phyloP scores from a whole-genome alignment of 2,329 filamentous ascomycete species.

The Sclerotinia borealis region DNA sequence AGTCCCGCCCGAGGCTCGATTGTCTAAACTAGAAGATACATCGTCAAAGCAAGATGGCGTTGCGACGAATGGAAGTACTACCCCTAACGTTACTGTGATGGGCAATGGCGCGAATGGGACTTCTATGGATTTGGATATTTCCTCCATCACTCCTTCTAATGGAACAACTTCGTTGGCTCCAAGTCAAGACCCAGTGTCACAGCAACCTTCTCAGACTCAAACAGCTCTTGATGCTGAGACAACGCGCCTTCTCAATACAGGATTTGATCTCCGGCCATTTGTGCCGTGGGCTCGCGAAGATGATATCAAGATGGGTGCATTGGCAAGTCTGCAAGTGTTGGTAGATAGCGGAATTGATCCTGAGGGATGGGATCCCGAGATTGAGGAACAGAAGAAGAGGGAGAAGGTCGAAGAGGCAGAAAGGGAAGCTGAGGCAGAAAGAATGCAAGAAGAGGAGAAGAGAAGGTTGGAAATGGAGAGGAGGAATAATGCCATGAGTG shows the following conservation, averaged over 20 bases:
- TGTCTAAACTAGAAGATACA: background rate
- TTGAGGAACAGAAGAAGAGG: constrained; percentile 32
- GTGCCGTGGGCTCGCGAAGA: constrained; percentile 71
- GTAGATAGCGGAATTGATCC: constrained; percentile 57
- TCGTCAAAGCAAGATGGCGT: constrained; percentile 1
- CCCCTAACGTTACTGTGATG: constrained; percentile 19
- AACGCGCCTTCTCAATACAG: constrained; percentile 44
- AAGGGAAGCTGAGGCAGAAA: constrained; percentile 23
- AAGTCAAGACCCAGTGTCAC: constrained; percentile 15
- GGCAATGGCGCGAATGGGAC: constrained; percentile 8
- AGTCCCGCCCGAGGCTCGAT: constrained; percentile 43
- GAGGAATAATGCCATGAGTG: constrained; percentile 16
- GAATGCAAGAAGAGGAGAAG: constrained; percentile 32
- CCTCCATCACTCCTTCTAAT: constrained; percentile 20
- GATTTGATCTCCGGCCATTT: constrained; percentile 51
- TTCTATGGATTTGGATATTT: constrained; percentile 20
- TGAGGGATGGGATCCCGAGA: constrained; percentile 48
- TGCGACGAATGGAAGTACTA: constrained; percentile 28
- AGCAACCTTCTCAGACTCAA: constrained; percentile 19
- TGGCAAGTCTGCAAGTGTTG: constrained; percentile 59
- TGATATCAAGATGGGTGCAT: constrained; percentile 60
- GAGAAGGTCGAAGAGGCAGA: constrained; percentile 30
- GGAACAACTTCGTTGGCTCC: background rate
- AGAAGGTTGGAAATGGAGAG: constrained; percentile 24
- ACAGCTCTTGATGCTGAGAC: constrained; percentile 33